Evolutionary conservation across 768 basidiomycete genomes (phyloP), one percentile per base, ranked within the genome.

Genomic region (Dacryopinax primogenitus): DNA sequence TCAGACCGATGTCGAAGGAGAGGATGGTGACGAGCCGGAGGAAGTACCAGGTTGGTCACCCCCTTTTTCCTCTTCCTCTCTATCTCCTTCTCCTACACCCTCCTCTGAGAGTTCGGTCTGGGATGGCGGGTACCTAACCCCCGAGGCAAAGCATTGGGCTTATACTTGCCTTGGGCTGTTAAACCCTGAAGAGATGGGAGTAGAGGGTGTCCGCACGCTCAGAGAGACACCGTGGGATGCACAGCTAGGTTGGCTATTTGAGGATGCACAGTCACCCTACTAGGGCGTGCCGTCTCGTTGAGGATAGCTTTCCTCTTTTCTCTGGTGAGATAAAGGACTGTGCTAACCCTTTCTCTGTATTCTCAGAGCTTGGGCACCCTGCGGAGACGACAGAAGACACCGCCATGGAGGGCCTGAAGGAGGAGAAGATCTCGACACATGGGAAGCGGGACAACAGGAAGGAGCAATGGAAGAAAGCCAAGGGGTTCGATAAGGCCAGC

Each of bases 401-500:
- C 84, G 76, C 78, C 63, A 71, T 85, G 41, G 86, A 89, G 62
- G 70, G 66, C n/a, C 64, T 70, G 35, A 51, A 72, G 73, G 66
- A 72, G 65, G 70, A 70, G 66, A 76, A 76, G 23, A 79, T 92
- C 67, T 92, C 91, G 9, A 94, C 92, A 1, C 89, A 92, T 70
- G 92, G 91, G 13, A 82, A 86, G 1, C 83, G 90, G 33, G 78
- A 80, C 62, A 87, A 88, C 61, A 78, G 92, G 66, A 80, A 88
- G 68, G 91, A 92, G 72, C 79, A 84, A 68, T 94, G 92, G 92
- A 78, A 90, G 72, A 76, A 76, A 65, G 86, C 90, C 26, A 94
- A 92, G 73, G 92, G 92, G 33, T 71, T 89, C 74, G 71, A 77
- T 15, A 58, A 7, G 75, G 84, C 28, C 73, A 81, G 68, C 78